Percentiles rank a stretch among this genome's conserved stretches.
Evolutionary conservation across 306 rosid species (phyloP).

Genomic region (Citrullus mucosospermus): DNA sequence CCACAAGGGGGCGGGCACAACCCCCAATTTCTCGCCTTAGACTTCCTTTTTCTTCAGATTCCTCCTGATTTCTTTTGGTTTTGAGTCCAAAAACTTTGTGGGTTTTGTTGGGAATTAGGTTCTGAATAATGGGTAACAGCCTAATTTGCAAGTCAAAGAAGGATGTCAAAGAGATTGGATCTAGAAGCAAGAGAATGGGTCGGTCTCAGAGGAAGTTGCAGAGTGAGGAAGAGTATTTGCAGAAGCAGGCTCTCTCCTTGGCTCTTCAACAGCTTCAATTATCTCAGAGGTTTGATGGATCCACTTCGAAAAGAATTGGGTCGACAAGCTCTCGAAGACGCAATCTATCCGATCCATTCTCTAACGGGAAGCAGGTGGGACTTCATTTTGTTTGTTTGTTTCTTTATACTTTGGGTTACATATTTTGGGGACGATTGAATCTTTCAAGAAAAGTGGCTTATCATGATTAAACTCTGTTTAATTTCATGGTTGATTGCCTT

Average conservation of each 20-base stretch:
- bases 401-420: background rate
- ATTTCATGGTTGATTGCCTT: background rate
- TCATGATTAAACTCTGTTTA: slow-evolving; percentile 1
- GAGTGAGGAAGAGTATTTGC: slow-evolving; percentile 74
- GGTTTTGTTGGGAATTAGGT: background rate
- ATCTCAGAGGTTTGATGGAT: slow-evolving; percentile 95
- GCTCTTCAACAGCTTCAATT: slow-evolving; percentile 85
- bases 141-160: slow-evolving; percentile 77
- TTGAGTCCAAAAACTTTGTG: background rate
- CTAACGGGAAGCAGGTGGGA: slow-evolving; percentile 52
- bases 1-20: background rate
- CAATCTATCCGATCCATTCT: slow-evolving; percentile 43
- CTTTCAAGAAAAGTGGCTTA: slow-evolving; percentile 8
- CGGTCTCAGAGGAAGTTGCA: slow-evolving; percentile 81
- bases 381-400: background rate
- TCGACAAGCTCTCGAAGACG: slow-evolving; percentile 76
- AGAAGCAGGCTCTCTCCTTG: slow-evolving; percentile 83
- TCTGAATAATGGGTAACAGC: slow-evolving; percentile 63
- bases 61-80: background rate
- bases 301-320: slow-evolving; percentile 87
- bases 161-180: slow-evolving; percentile 65
- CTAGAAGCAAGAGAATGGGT: slow-evolving; percentile 72
- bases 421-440: background rate
- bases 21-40: background rate
- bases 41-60: background rate